Percentiles rank a stretch among this genome's conserved stretches.
Conservation (phyloP, 148 eudicot genomes). For the Heliamphora exappendiculata region DNA sequence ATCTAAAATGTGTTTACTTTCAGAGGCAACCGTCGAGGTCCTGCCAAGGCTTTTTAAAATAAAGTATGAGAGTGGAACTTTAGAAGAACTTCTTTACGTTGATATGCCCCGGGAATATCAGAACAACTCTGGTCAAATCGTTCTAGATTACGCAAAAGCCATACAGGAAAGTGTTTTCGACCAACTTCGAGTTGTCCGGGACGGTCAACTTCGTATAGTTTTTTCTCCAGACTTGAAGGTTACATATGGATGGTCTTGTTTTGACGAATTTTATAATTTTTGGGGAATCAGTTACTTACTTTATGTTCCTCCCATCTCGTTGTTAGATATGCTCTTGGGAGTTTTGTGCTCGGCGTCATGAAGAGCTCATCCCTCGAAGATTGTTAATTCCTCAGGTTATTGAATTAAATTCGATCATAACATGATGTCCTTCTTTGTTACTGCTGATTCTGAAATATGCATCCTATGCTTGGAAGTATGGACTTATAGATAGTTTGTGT, state of each 20-base stretch:
- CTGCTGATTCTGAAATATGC: not conserved
- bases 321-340: conserved; percentile 82
- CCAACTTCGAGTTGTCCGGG: conserved; percentile 90
- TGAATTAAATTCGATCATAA: not conserved
- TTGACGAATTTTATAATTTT: not conserved
- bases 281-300: not conserved
- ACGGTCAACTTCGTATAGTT: conserved; percentile 93
- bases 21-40: conserved; percentile 92
- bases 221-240: conserved; percentile 66
- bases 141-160: conserved; percentile 85
- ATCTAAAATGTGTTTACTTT: conserved; percentile 11
- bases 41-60: conserved; percentile 87
- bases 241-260: not conserved
- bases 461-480: not conserved
- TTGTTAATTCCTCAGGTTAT: conserved; percentile 55
- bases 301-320: not conserved
- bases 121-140: conserved; percentile 76
- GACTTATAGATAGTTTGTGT: not conserved
- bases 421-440: not conserved
- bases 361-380: conserved; percentile 60
- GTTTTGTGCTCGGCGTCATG: conserved; percentile 65
- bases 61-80: conserved; percentile 82
- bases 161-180: conserved; percentile 84
- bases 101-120: conserved; percentile 88
- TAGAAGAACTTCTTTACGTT: conserved; percentile 84